Conservation (phyloP, 148 eudicot species). For the Pouteria glomerata region DNA sequence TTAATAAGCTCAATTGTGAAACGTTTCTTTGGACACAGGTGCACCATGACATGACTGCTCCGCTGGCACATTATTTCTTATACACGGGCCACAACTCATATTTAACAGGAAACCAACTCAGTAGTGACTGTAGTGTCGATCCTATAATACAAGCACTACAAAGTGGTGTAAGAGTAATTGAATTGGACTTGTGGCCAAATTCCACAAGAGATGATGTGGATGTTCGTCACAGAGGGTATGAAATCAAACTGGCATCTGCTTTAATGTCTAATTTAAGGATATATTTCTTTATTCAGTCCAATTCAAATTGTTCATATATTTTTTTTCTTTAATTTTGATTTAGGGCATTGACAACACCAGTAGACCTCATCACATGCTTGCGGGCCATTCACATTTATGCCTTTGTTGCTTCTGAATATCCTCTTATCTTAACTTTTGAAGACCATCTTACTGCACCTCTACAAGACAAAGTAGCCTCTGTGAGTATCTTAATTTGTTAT, state of each 20-base stretch:
- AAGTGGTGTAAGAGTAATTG: constrained; percentile 63
- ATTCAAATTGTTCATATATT: no score
- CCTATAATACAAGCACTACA: constrained; percentile 50
- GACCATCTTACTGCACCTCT: constrained; percentile 65
- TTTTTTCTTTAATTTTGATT: constrained; percentile 12
- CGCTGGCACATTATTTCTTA: constrained; percentile 61
- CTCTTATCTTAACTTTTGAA: constrained; percentile 81
- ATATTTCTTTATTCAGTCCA: neutral
- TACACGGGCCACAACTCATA: constrained; percentile 78
- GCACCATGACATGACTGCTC: constrained; percentile 60
- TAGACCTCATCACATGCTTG: constrained; percentile 60
- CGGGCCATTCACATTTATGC: constrained; percentile 68
- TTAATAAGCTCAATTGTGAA: constrained; percentile 15
- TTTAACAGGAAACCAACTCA: constrained; percentile 69
- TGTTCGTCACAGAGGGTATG: constrained; percentile 71
- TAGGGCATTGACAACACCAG: constrained; percentile 78
- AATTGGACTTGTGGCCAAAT: constrained; percentile 70
- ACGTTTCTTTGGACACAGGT: constrained; percentile 35
- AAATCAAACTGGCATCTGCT: neutral
- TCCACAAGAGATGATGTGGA: constrained; percentile 26
- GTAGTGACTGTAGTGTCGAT: constrained; percentile 48
- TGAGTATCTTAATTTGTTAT: constrained; percentile 13
- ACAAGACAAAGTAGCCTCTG: constrained; percentile 63
- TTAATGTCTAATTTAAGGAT: neutral
- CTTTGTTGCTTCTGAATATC: constrained; percentile 57